Evolutionary conservation across 495 filamentous ascomycete species (phyloP).

Genomic region (Lasiosphaeria hispida): DNA sequence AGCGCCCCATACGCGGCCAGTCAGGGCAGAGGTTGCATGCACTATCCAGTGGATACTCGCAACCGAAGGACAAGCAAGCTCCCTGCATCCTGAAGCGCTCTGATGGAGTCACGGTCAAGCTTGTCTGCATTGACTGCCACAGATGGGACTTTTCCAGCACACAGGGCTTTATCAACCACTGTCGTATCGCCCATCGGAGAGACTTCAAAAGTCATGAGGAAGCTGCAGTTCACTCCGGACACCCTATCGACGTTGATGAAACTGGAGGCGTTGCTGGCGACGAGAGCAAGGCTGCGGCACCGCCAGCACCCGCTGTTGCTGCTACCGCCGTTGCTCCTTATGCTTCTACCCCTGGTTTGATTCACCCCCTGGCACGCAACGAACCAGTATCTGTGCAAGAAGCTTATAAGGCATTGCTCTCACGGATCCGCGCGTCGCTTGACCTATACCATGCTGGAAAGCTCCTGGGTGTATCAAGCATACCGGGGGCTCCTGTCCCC

Average conservation of each 20-base stretch:
- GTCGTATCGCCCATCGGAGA: conserved; percentile 86
- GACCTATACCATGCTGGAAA: conserved; percentile 45
- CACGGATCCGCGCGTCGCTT: conserved; percentile 47
- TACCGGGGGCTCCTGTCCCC: conserved; percentile 30
- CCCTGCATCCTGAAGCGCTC: conserved; percentile 52
- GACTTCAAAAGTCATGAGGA: conserved; percentile 93
- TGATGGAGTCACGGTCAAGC: conserved; percentile 62
- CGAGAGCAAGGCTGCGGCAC: conserved; percentile 42
- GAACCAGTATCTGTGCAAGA: conserved; percentile 55
- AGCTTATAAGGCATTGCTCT: conserved; percentile 47
- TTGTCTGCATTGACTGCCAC: conserved; percentile 86
- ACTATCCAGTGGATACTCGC: conserved; percentile 68
- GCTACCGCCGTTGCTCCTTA: conserved; percentile 8
- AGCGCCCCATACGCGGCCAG: conserved; percentile 60
- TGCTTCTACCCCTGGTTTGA: conserved; percentile 48
- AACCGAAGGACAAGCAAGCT: conserved; percentile 61
- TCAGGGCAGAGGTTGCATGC: conserved; percentile 64
- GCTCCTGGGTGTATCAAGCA: conserved; percentile 42
- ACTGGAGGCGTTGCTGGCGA: conserved; percentile 53
- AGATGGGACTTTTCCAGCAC: conserved; percentile 89
- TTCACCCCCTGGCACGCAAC: conserved; percentile 67
- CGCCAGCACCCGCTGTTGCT: neutral
- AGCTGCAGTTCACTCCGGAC: conserved; percentile 84
- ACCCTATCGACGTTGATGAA: conserved; percentile 70
- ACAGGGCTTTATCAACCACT: conserved; percentile 98